Evolutionary conservation across 441 rosid species (phyloP), one percentile per base, ranked within the genome.

Genomic region (Biscutella laevigata): DNA sequence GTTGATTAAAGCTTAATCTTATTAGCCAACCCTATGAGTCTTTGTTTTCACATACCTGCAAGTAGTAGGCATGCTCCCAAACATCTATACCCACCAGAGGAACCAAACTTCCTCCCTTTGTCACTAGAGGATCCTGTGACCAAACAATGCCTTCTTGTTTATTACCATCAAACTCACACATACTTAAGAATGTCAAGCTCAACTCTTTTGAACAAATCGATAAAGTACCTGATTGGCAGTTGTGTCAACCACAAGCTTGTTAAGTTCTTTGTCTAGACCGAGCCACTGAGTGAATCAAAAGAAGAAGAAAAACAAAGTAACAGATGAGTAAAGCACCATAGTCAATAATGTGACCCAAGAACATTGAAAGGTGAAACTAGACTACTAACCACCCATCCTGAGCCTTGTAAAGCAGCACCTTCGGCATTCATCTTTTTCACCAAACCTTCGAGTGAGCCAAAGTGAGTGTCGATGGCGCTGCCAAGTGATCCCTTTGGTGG

Each of bases 11-110:
- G 36, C 6, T 28, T 17, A 6, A 20, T 12, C 32, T 45, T 16
- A 24, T 2, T 40, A 47, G 68, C 32, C 47, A 45, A 7, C 41
- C n/a, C 13, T n/a, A 28, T 11, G 25, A 20, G 13, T 22, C 5
- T 22, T 0, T 38, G 46, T 34, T 20, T 29, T 69, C n/a, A n/a
- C n/a, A n/a, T 68, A 92, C 98, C 94, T 92, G 98, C 37, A 92
- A 71, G 69, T 92, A 92, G 77, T 92, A 92, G 19, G 99, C 99
- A 51, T 92, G 99, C 77, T 92, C 99, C 97, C 97, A 92, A 26
- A 92, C 99, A 74, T 92, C 97, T 59, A 92, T 71, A 6, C 99
- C 99, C 51, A 92, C 78, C 71, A 92, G 63, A 38, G 97, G 97
- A 71, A 86, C 83, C 57, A 92, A 62, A 55, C 46, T 64, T 53